These are phyloP conservation scores for Uronychia setigera DNA, from an alignment of 73 alveolate species.

Conservation along the genomic window DNA sequence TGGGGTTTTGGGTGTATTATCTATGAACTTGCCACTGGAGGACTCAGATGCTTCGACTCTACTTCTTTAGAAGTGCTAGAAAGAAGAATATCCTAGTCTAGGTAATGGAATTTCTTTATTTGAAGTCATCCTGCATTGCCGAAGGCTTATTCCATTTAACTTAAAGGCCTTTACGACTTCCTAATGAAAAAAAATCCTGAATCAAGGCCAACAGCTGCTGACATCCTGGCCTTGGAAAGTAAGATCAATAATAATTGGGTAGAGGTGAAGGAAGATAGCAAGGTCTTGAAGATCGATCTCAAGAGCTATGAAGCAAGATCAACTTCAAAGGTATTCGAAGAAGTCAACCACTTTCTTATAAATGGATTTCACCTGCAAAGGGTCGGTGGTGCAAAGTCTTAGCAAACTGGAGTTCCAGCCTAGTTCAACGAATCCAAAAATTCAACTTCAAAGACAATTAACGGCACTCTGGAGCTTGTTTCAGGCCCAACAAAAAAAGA, in stretches of 20 bases:
- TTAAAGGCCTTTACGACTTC: neutral
- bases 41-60: neutral
- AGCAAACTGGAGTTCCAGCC: no score
- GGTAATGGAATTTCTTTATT: neutral
- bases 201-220: neutral
- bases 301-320: neutral
- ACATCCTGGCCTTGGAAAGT: neutral
- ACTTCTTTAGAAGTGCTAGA: neutral
- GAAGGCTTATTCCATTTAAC: neutral
- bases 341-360: no score
- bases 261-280: neutral
- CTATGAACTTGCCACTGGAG: constrained; percentile 4
- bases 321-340: no score
- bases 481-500: no score
- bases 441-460: no score
- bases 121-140: neutral
- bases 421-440: no score
- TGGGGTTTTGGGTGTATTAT: constrained; percentile 25
- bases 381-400: no score
- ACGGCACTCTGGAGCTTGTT: no score
- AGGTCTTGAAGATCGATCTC: neutral
- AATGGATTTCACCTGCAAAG: no score
- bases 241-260: neutral
- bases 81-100: neutral
- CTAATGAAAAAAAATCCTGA: neutral